Conservation (phyloP, 768 basidiomycete genomes). For the Cystofilobasidium capitatum region DNA sequence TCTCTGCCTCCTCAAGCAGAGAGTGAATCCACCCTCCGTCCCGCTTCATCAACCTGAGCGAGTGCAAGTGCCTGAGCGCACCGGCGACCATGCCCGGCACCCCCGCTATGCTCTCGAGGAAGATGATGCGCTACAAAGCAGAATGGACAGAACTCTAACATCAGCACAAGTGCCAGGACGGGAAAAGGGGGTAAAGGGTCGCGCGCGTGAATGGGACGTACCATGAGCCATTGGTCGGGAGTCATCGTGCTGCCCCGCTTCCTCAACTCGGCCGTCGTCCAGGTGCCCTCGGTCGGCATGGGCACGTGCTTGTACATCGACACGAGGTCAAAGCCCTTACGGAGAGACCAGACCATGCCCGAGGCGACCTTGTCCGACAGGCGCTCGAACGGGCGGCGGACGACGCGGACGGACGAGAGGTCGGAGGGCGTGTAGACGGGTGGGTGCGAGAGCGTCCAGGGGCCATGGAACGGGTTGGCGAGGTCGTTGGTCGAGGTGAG, state of each 20-base stretch:
- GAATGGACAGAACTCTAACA: slow-evolving; percentile 43
- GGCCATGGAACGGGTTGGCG: neutral
- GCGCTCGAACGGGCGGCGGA: slow-evolving; percentile 57
- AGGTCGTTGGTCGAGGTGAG: neutral
- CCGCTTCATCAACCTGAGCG: slow-evolving; percentile 63
- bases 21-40: slow-evolving; percentile 80
- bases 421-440: slow-evolving; percentile 20
- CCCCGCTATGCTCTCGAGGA: slow-evolving; percentile 77
- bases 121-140: neutral
- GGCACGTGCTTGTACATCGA: slow-evolving; percentile 18
- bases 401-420: slow-evolving; percentile 49
- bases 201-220: slow-evolving; percentile 30
- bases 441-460: neutral
- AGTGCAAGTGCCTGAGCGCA: slow-evolving; percentile 66
- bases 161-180: neutral
- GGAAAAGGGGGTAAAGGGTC: neutral
- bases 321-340: slow-evolving; percentile 64
- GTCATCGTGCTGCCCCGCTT: slow-evolving; percentile 63
- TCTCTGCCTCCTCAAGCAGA: slow-evolving; percentile 54
- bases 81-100: slow-evolving; percentile 35
- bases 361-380: slow-evolving; percentile 64
- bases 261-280: slow-evolving; percentile 64
- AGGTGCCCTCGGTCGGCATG: slow-evolving; percentile 41
- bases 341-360: slow-evolving; percentile 49
- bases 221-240: slow-evolving; percentile 66